A percentile compares a stretch with the other conserved stretches of the same genome.
Conservation (phyloP, 2,329 filamentous ascomycete genomes). For the Laburnicola sp. region DNA sequence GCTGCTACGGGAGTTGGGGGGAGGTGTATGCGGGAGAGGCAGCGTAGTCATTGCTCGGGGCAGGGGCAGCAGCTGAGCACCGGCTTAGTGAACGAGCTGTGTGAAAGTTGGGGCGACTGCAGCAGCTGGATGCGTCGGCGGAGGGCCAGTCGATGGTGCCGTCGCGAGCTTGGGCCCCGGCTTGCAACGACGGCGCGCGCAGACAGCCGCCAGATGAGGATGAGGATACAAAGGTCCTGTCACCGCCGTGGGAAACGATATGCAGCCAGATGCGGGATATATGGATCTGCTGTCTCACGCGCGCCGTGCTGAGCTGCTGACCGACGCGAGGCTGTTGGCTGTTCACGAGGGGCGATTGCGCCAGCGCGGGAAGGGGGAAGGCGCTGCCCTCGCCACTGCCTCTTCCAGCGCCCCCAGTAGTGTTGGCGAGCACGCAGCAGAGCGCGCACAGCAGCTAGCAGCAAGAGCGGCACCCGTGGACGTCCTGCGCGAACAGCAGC, state of each 20-base stretch:
- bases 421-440: too few relatives aligned
- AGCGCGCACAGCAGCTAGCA: too few relatives aligned
- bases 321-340: slow-evolving; percentile 14
- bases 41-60: slow-evolving; percentile 5
- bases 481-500: too few relatives aligned
- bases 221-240: slow-evolving; percentile 2
- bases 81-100: too few relatives aligned
- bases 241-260: too few relatives aligned
- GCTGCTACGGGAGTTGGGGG: slow-evolving; percentile 21
- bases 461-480: too few relatives aligned
- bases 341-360: slow-evolving; percentile 21
- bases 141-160: slow-evolving; percentile 5
- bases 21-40: slow-evolving; percentile 3
- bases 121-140: slow-evolving; percentile 8
- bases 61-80: not conserved
- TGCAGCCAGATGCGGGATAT: too few relatives aligned
- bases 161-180: slow-evolving; percentile 22
- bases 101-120: not conserved
- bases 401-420: too few relatives aligned
- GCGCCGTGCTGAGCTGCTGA: slow-evolving; percentile 22
- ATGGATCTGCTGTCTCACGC: slow-evolving; percentile 20
- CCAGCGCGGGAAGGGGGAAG: slow-evolving; percentile 14
- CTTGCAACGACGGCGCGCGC: slow-evolving; percentile 16
- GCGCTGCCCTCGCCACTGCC: slow-evolving; percentile 11
- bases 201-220: slow-evolving; percentile 19